A percentile compares a stretch with the other conserved stretches of the same genome.
Evolutionary conservation across 176 grass and related monocot genomes (phyloP).

Genomic region (Carex kokanica): DNA sequence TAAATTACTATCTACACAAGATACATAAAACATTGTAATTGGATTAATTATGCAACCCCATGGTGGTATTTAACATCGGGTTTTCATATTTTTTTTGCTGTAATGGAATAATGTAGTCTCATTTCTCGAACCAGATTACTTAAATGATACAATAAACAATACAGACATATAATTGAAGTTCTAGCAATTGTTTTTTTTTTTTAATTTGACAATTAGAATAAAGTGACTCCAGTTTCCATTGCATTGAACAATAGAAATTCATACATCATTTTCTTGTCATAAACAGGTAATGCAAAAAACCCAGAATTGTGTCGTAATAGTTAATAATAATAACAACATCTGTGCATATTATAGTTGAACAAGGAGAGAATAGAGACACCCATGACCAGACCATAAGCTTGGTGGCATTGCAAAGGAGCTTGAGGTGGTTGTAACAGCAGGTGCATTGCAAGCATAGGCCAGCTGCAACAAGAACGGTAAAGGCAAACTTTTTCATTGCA

Average conservation of each 20-base stretch:
- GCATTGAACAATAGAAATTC: neutral
- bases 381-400: neutral
- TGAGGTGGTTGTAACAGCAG: neutral
- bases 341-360: constrained; percentile 1
- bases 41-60: neutral
- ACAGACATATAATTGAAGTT: neutral
- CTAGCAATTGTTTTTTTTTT: neutral
- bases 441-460: neutral
- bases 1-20: neutral
- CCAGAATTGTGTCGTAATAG: neutral
- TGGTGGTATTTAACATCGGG: neutral
- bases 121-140: neutral
- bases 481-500: neutral
- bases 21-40: neutral
- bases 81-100: neutral
- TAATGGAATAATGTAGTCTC: neutral
- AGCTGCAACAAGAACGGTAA: neutral
- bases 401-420: neutral
- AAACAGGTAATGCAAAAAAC: neutral
- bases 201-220: neutral
- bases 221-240: neutral
- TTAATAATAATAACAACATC: neutral
- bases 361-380: neutral
- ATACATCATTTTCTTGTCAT: no score
- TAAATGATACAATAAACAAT: neutral